These are phyloP conservation scores for Esteya vermicola DNA, from an alignment of 2,329 filamentous ascomycete genomes.

Conservation along the genomic window DNA sequence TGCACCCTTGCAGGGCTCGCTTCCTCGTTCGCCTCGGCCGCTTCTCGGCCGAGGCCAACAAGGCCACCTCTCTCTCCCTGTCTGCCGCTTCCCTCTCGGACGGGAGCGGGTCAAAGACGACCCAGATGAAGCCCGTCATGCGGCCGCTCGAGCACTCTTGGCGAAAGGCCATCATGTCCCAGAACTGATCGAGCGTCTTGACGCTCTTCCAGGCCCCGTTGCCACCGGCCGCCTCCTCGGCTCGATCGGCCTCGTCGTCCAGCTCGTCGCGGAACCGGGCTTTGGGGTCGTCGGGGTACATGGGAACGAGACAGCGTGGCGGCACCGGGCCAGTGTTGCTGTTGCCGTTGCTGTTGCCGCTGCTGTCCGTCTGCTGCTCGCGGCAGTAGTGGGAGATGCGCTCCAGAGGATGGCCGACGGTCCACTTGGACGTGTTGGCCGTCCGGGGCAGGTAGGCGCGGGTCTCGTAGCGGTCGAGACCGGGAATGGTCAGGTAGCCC, in stretches of 20 bases:
- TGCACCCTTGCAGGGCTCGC: conserved; percentile 37
- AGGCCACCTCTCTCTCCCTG: too few species aligned
- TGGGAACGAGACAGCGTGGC: conserved; percentile 72
- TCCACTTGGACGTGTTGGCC: conserved; percentile 40
- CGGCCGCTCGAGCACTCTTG: conserved; percentile 91
- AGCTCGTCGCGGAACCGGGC: conserved; percentile 77
- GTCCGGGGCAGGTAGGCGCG: conserved; percentile 59
- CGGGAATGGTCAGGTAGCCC: conserved; percentile 77
- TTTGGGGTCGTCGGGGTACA: conserved; percentile 92
- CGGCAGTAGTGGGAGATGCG: conserved; percentile 47
- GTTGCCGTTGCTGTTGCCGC: too few species aligned
- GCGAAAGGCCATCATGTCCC: conserved; percentile 95
- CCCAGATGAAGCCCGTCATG: conserved; percentile 88
- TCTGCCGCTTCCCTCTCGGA: too few species aligned
- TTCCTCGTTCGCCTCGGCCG: conserved; percentile 21
- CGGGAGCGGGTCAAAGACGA: conserved; percentile 73
- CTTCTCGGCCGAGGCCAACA: too few species aligned
- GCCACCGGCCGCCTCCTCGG: conserved; percentile 39
- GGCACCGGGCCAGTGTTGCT: conserved; percentile 46
- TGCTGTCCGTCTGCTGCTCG: too few species aligned
- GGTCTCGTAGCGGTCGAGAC: conserved; percentile 69
- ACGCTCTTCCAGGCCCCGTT: conserved; percentile 71
- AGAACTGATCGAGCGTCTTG: conserved; percentile 77
- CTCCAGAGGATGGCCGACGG: conserved; percentile 59
- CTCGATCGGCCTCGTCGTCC: conserved; percentile 62